Evolutionary conservation across 108 stramenopile genomes (phyloP), one percentile per base, ranked within the genome.

Genomic region (Cyclotella baltica): DNA sequence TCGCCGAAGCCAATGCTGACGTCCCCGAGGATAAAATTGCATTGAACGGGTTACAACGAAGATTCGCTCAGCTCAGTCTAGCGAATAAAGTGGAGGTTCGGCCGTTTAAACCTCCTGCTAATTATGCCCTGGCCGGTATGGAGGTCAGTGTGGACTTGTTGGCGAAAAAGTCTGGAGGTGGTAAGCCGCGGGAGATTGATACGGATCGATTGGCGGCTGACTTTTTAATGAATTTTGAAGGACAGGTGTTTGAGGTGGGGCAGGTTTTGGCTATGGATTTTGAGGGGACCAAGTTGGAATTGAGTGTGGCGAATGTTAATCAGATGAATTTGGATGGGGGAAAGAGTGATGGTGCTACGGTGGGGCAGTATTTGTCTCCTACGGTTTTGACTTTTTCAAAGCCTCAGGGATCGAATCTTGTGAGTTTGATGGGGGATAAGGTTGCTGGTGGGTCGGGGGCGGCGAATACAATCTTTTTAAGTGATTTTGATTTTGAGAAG

Each of bases 401-500:
- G 30, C 78, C 70, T 5, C 84, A 89, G 50, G 88, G 87, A 10
- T 67, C 72, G 0, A 81, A 80, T 31, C 43, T 65, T 0, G 68
- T 94, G 11, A 57, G 68, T 0, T 76, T 94, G 9, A 70, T 81
- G 25, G 95, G 92, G 18, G 80, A 86, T 0, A 75, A 86, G 48
- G 83, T 93, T 52, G 91, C 90, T 10, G 90, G 85, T 22, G 91
- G 93, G 23, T 81, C 81, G 0, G 89, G 84, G 0, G 91, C 78
- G 6, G 90, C 90, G 16, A 70, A 83, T 71, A 90, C 85, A 28
- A 88, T 99, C 31, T 98, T 98, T 77, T 80, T 88, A 11, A 83
- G 84, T 18, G 96, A 97, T 72, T 99, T 99, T 85, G 96, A 99
- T 75, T 99, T 99, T 78, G 97, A 90, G 74, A 96, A 97, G 73